These are phyloP conservation scores for Schizophyllum commune DNA, from an alignment of 1,284 basidiomycete species.

Conservation along the genomic window DNA sequence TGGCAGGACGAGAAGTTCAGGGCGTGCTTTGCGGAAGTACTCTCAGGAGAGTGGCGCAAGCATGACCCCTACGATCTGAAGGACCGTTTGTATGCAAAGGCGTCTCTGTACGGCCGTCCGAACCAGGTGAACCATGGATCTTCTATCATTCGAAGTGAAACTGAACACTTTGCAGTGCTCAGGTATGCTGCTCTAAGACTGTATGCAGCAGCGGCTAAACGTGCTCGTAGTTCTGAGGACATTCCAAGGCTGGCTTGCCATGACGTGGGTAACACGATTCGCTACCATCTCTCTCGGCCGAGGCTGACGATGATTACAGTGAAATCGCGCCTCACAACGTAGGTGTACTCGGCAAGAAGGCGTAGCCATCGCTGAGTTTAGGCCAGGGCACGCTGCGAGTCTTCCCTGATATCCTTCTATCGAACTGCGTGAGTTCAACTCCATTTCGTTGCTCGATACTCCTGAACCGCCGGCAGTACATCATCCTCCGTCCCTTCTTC, in stretches of 20 bases:
- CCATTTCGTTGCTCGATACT: not conserved
- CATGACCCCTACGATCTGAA: constrained; percentile 68
- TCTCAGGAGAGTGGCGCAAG: constrained; percentile 59
- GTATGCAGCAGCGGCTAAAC: not conserved
- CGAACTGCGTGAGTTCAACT: constrained; percentile 40
- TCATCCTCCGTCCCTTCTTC: constrained; percentile 83
- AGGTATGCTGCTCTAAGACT: not conserved
- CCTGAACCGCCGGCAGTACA: constrained; percentile 38
- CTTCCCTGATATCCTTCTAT: constrained; percentile 67
- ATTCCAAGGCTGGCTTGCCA: constrained; percentile 68
- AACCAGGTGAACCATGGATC: constrained; percentile 33
- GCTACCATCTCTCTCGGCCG: not conserved
- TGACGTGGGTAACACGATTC: constrained; percentile 37
- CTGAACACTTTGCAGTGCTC: not conserved
- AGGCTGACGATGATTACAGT: not conserved
- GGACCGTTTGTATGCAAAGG: constrained; percentile 52
- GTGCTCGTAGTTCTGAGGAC: not conserved
- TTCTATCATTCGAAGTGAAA: not conserved
- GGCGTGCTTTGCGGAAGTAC: constrained; percentile 57
- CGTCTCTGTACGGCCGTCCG: constrained; percentile 52
- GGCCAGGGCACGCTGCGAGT: constrained; percentile 75
- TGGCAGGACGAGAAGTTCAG: constrained; percentile 78
- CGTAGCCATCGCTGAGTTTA: not conserved
- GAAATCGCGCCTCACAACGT: not conserved
- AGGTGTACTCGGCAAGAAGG: too few species aligned